phyloP scores from a whole-genome alignment of 495 filamentous ascomycete species.

The Neurospora discreta region DNA sequence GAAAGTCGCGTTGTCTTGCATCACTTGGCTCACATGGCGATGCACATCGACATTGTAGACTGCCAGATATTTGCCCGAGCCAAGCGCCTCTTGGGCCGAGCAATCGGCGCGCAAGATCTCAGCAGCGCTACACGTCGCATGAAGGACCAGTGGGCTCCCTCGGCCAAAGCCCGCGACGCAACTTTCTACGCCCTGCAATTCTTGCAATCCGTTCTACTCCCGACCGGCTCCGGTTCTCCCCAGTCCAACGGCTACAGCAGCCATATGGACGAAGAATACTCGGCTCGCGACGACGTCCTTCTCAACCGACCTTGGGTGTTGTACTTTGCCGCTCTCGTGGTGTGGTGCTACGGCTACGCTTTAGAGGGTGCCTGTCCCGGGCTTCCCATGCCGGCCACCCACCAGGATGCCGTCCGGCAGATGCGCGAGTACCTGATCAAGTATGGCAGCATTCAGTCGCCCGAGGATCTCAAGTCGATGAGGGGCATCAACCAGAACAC shows the following conservation, averaged over 20 bases:
- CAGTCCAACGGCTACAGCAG: constrained; percentile 23
- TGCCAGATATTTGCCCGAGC: constrained; percentile 93
- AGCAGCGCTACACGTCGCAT: constrained; percentile 71
- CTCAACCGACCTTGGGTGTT: constrained; percentile 96
- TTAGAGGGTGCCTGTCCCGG: constrained; percentile 63
- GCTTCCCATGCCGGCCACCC: constrained; percentile 37
- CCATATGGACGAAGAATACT: constrained; percentile 42
- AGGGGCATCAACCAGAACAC: constrained; percentile 71
- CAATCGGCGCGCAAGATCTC: constrained; percentile 74
- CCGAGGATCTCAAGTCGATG: constrained; percentile 68
- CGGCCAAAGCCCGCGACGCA: constrained; percentile 82
- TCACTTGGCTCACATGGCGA: constrained; percentile 92
- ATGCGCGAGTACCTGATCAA: constrained; percentile 71
- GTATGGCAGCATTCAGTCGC: constrained; percentile 63
- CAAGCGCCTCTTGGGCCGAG: constrained; percentile 69
- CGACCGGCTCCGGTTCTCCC: constrained; percentile 29
- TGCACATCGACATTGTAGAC: constrained; percentile 96
- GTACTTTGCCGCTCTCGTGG: constrained; percentile 82
- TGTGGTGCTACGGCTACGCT: constrained; percentile 93
- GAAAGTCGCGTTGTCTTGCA: constrained; percentile 83
- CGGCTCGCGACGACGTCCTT: constrained; percentile 78
- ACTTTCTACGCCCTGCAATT: constrained; percentile 91
- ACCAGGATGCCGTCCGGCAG: constrained; percentile 56
- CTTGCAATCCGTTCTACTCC: constrained; percentile 64
- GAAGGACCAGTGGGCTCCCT: constrained; percentile 83